Evolutionary conservation across 768 basidiomycete species (phyloP).

Genomic region (Lentinus tigrinus): DNA sequence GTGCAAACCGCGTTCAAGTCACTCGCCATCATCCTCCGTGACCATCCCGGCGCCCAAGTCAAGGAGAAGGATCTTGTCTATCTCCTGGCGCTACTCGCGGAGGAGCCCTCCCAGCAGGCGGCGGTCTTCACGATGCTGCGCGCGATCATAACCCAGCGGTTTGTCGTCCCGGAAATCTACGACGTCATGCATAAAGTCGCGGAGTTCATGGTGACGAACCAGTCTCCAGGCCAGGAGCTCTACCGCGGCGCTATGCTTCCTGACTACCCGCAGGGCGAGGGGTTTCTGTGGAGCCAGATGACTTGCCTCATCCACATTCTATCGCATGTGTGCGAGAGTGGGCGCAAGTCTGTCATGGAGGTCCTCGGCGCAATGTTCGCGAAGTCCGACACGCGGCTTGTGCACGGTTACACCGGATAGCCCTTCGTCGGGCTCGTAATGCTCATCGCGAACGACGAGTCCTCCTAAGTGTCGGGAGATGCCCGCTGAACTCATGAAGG

Average conservation of each 20-base stretch:
- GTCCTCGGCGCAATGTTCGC: conserved; percentile 77
- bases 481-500: conserved; percentile 81
- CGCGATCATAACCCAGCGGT: conserved; percentile 86
- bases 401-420: conserved; percentile 81
- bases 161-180: conserved; percentile 95
- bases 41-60: conserved; percentile 74
- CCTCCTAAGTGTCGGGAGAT: conserved; percentile 85
- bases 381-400: conserved; percentile 77
- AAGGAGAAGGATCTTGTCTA: conserved; percentile 88
- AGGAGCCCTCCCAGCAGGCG: conserved; percentile 83
- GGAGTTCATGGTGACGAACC: conserved; percentile 90
- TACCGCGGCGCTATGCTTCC: conserved; percentile 86
- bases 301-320: conserved; percentile 90
- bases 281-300: conserved; percentile 84
- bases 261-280: conserved; percentile 96
- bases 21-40: conserved; percentile 83
- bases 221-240: conserved; percentile 91
- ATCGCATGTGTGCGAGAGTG: conserved; percentile 86
- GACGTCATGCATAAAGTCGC: conserved; percentile 94
- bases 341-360: conserved; percentile 92
- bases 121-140: conserved; percentile 87
- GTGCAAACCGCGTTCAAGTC: conserved; percentile 88
- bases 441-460: conserved; percentile 92
- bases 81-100: conserved; percentile 80
- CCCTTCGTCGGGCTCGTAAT: conserved; percentile 91